These are phyloP conservation scores for Fibroporia radiculosa DNA, from an alignment of 768 basidiomycete genomes.

Conservation along the genomic window DNA sequence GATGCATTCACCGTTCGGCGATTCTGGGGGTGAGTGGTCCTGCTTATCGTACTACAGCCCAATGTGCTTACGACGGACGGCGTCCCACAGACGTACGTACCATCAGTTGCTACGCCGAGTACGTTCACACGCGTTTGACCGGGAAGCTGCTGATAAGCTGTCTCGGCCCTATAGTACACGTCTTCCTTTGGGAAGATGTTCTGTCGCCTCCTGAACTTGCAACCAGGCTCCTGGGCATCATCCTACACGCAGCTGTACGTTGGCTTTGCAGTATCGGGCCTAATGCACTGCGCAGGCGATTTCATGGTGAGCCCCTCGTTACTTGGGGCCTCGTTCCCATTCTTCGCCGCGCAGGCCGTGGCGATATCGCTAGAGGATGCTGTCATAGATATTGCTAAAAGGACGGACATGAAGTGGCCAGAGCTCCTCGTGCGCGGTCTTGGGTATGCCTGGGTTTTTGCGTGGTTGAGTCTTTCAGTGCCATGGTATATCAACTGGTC, in stretches of 20 bases:
- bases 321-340: slow-evolving; percentile 14
- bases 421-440: neutral
- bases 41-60: neutral
- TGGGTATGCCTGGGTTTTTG: slow-evolving; percentile 10
- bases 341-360: slow-evolving; percentile 26
- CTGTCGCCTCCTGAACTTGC: slow-evolving; percentile 14
- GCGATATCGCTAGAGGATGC: slow-evolving; percentile 30
- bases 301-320: slow-evolving; percentile 17
- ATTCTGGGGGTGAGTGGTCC: slow-evolving; percentile 32
- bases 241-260: slow-evolving; percentile 27
- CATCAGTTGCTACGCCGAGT: slow-evolving; percentile 32
- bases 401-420: neutral
- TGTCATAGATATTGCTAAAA: slow-evolving; percentile 15
- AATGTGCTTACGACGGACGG: neutral
- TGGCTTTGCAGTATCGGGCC: slow-evolving; percentile 28
- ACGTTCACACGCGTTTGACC: slow-evolving; percentile 5
- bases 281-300: slow-evolving; percentile 28
- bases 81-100: slow-evolving; percentile 24
- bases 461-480: slow-evolving; percentile 8
- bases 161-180: slow-evolving; percentile 22
- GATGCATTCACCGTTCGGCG: slow-evolving; percentile 32
- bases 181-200: slow-evolving; percentile 22
- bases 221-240: slow-evolving; percentile 19
- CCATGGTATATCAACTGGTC: slow-evolving; percentile 4
- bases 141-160: neutral